Evolutionary conservation across 2,329 filamentous ascomycete species (phyloP).

Genomic region (Gremmenia infestans): DNA sequence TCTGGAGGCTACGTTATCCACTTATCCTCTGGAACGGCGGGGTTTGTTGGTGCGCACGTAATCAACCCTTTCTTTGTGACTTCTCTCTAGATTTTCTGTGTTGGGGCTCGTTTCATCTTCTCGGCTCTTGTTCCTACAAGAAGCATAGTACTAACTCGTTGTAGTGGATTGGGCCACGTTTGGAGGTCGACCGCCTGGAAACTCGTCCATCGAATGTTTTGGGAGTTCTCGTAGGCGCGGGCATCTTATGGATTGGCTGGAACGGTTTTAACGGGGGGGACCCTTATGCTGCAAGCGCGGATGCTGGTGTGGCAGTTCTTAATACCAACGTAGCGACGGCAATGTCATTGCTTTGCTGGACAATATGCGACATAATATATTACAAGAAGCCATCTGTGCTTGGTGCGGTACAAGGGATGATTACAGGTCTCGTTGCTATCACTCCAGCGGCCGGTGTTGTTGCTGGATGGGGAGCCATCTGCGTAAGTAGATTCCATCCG

Average conservation of each 20-base stretch:
- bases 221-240: slow-evolving; percentile 41
- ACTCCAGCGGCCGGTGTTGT: slow-evolving; percentile 47
- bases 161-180: slow-evolving; percentile 41
- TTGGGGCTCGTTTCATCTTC: no score
- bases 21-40: slow-evolving; percentile 46
- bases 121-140: no score
- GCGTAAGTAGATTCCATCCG: slow-evolving; percentile 28
- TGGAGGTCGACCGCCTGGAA: slow-evolving; percentile 40
- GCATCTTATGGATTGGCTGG: slow-evolving; percentile 48
- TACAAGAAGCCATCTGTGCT: slow-evolving; percentile 46
- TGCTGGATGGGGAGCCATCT: slow-evolving; percentile 46
- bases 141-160: no score
- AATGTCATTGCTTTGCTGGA: slow-evolving; percentile 44
- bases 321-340: slow-evolving; percentile 48
- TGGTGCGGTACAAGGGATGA: slow-evolving; percentile 46
- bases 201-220: slow-evolving; percentile 44
- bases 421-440: slow-evolving; percentile 48
- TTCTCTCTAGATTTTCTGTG: no score
- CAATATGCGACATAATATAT: slow-evolving; percentile 39
- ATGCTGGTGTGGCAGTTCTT: slow-evolving; percentile 46
- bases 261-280: slow-evolving; percentile 50
- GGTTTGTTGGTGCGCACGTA: slow-evolving; percentile 39
- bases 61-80: no score
- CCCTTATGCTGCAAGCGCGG: slow-evolving; percentile 45
- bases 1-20: slow-evolving; percentile 50